Conservation (phyloP, 805 yeast species). For the Sugiyamaella floridensis region DNA sequence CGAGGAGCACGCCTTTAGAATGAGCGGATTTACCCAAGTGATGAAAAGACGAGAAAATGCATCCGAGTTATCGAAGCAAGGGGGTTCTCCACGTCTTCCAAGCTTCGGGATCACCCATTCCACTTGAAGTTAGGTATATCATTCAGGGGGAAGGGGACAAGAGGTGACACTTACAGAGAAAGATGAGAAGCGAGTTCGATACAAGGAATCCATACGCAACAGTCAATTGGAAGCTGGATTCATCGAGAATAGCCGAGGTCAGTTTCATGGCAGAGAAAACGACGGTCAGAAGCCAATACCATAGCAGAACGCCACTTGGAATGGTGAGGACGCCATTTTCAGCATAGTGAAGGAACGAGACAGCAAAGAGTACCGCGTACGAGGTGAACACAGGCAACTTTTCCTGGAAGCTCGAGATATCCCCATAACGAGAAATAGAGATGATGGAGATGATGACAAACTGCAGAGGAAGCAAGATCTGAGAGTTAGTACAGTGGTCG, state of each 20-base stretch:
- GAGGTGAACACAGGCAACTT: background rate
- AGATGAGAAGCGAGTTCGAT: background rate
- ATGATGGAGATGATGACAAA: background rate
- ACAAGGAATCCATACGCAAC: background rate
- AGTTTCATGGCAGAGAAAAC: background rate
- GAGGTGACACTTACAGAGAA: background rate
- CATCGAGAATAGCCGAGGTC: background rate
- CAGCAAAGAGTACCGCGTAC: slow-evolving; percentile 3
- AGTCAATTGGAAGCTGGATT: too few relatives aligned
- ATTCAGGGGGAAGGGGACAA: background rate
- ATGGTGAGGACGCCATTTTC: slow-evolving; percentile 5
- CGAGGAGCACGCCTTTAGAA: slow-evolving; percentile 1
- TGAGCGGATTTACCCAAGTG: slow-evolving; percentile 9
- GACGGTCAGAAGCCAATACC: slow-evolving; percentile 8
- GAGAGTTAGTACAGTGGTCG: too few relatives aligned
- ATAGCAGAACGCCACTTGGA: slow-evolving; percentile 2
- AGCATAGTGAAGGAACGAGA: slow-evolving; percentile 2
- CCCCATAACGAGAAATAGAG: background rate
- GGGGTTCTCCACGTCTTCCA: background rate
- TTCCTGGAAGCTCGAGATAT: background rate
- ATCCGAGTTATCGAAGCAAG: slow-evolving; percentile 10
- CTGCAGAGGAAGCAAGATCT: background rate
- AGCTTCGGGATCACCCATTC: slow-evolving; percentile 1
- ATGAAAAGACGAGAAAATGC: slow-evolving; percentile 9
- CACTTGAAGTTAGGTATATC: background rate